Evolutionary conservation across 2,329 filamentous ascomycete genomes (phyloP).

Genomic region (Pestalotiopsis sp.): DNA sequence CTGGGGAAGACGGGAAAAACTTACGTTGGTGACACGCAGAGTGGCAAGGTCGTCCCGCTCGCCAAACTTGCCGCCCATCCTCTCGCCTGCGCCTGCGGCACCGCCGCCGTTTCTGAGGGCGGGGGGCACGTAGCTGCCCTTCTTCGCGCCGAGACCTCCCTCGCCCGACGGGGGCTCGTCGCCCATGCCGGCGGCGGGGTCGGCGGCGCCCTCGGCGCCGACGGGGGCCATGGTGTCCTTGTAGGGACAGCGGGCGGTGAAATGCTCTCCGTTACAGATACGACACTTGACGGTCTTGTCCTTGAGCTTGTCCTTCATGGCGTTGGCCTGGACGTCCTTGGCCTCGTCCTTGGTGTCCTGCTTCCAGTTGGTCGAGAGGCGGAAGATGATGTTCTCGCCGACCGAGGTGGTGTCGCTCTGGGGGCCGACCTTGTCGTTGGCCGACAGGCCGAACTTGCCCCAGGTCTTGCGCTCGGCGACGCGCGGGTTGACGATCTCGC

Average conservation of each 20-base stretch:
- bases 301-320: constrained; percentile 81
- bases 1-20: constrained; percentile 35
- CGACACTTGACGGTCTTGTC: constrained; percentile 99
- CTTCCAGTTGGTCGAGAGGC: constrained; percentile 91
- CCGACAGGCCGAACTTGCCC: constrained; percentile 89
- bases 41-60: constrained; percentile 97
- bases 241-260: constrained; percentile 98
- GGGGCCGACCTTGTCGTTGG: constrained; percentile 80
- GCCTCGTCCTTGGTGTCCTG: constrained; percentile 81
- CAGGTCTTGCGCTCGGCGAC: constrained; percentile 93
- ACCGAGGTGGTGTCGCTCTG: constrained; percentile 88
- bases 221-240: constrained; percentile 98
- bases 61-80: constrained; percentile 85
- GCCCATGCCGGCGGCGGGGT: constrained; percentile 55
- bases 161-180: constrained; percentile 45
- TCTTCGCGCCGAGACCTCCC: constrained; percentile 61
- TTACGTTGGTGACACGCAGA: constrained; percentile 93
- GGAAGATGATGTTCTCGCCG: constrained; percentile 98
- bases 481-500: constrained; percentile 92
- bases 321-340: constrained; percentile 70
- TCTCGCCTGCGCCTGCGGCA: constrained; percentile 66
- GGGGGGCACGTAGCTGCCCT: constrained; percentile 89
- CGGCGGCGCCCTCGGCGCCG: constrained; percentile 56
- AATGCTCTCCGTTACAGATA: constrained; percentile 98
- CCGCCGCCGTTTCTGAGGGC: constrained; percentile 75